Evolutionary conservation across 2,329 filamentous ascomycete species (phyloP), one percentile per base, ranked within the genome.

Genomic region (Daldinia sp.): DNA sequence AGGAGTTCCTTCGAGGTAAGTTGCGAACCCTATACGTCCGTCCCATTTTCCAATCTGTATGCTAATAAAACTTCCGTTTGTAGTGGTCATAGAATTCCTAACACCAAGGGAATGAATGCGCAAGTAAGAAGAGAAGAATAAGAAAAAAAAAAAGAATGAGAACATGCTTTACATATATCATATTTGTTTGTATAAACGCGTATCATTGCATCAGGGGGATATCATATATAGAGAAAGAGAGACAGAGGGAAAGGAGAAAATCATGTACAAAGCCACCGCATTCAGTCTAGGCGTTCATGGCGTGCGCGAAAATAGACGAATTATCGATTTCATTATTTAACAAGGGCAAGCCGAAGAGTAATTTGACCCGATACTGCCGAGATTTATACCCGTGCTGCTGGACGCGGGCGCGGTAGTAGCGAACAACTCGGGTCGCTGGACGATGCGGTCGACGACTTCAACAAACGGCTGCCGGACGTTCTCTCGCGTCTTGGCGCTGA

Each of bases 1-100:
- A 93, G 73, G 88, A 83, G 8, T 96, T 96, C 68, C 86, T 89
- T 73, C 80, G 85, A 82, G 89, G 91, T 93, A 84, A 51, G 29
- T 58, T 34, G 8, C 13, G 19, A 23, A 13, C 1, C 5, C 9
- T 11, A 30, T 25, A 11, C 3, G 6, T 41, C 25, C 19, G 9
- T 23, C 41, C 13, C 1, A n/a, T 10, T 21, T 49, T 52, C 11
- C 35, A 8, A n/a, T 7, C 13, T 17, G 34, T 15, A 3, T n/a
- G 23, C 15, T 37, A 1, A 17, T 41, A 29, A 21, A n/a, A 23
- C 21, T 13, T 15, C 19, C 19, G 3, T 29, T 23, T 66, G 45
- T 65, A 90, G 87, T 83, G 66, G 87, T 90, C 9, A 82, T 89
- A 21, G 86, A 90, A 45, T 91, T 90, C 70, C 74, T 91, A 50